Evolutionary conservation across 768 basidiomycete genomes (phyloP).

Genomic region (Rhizopogon roseolus): DNA sequence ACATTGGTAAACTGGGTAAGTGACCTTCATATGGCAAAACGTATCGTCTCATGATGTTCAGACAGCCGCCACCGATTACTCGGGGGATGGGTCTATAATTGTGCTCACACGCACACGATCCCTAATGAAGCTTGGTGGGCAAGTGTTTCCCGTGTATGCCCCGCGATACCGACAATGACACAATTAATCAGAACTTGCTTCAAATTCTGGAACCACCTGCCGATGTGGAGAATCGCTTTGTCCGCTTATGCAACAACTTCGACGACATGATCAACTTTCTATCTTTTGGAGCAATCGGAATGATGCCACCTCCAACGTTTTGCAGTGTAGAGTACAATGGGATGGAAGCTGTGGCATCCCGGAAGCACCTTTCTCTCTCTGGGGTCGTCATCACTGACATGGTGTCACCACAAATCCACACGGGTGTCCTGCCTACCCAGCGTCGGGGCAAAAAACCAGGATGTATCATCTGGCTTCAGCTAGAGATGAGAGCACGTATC

Average conservation of each 20-base stretch:
- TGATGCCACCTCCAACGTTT: slow-evolving; percentile 15
- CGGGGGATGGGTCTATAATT: slow-evolving; percentile 28
- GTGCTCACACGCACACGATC: slow-evolving; percentile 12
- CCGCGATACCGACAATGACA: not conserved
- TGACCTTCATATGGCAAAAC: not conserved
- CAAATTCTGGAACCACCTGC: slow-evolving; percentile 6
- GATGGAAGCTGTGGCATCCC: not conserved
- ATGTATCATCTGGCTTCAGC: slow-evolving; percentile 18
- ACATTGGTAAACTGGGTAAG: slow-evolving; percentile 8
- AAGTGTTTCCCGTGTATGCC: slow-evolving; percentile 4
- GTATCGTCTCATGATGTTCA: not conserved
- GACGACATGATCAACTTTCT: slow-evolving; percentile 26
- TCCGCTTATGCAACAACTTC: slow-evolving; percentile 25
- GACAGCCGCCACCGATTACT: slow-evolving; percentile 18
- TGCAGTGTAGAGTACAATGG: slow-evolving; percentile 2
- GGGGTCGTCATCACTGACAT: slow-evolving; percentile 18
- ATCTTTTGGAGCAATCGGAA: slow-evolving; percentile 17
- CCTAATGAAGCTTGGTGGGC: slow-evolving; percentile 30
- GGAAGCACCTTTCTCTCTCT: slow-evolving; percentile 17
- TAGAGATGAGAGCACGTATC: slow-evolving; percentile 19
- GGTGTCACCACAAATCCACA: slow-evolving; percentile 1
- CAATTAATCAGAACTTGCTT: slow-evolving; percentile 2
- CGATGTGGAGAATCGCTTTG: slow-evolving; percentile 24
- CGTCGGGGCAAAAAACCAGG: slow-evolving; percentile 9
- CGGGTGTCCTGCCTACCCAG: slow-evolving; percentile 3